Evolutionary conservation across 208 protist genomes (phyloP), one percentile per base, ranked within the genome.

Genomic region (Lotmaria passim): DNA sequence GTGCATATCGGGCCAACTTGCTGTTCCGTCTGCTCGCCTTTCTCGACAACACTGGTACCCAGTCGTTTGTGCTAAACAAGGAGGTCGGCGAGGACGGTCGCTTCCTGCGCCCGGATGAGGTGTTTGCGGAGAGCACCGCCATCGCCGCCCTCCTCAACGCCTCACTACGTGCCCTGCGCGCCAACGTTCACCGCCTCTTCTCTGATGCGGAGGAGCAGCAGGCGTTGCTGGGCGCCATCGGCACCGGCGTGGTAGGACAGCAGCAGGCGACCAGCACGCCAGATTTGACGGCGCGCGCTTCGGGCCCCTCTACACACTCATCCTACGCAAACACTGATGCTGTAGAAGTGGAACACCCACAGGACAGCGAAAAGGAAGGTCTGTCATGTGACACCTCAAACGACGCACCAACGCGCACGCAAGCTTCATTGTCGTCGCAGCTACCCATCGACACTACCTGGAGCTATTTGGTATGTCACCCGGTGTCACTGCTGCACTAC

Each of bases 1-100:
- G 51, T n/a, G 47, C 53, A 46, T 93, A 82, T 80, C 69, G 75
- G n/a, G 30, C 52, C 0, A 89, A 93, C 52, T 69, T 85, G 1
- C 68, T 96, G 2, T 93, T 94, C 73, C 88, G 91, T 21, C 46
- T 94, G 7, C 75, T 96, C 6, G 91, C 85, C 0, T 93, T 96
- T 47, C 78, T 96, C 7, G 91, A 96, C 75, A 86, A 83, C 74
- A 85, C 82, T n/a, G 87, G 85, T 19, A 48, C 82, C 7, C 91
- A 96, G 63, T 26, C 68, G 0, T 94, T 96, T 61, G 75, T 79
- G 14, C 56, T 93, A 10, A 39, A 43, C n/a, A 38, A 60, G 7
- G 75, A 82, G 24, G 44, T 83, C 4, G 56, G 62, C 53, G 34
- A 14, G 6, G 52, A 84, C 10, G 90, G 90, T 6, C 26, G 36